A percentile compares a stretch with the other conserved stretches of the same genome.
Evolutionary conservation across 2,329 filamentous ascomycete genomes (phyloP).

Genomic region (Apiospora kogelbergensis): DNA sequence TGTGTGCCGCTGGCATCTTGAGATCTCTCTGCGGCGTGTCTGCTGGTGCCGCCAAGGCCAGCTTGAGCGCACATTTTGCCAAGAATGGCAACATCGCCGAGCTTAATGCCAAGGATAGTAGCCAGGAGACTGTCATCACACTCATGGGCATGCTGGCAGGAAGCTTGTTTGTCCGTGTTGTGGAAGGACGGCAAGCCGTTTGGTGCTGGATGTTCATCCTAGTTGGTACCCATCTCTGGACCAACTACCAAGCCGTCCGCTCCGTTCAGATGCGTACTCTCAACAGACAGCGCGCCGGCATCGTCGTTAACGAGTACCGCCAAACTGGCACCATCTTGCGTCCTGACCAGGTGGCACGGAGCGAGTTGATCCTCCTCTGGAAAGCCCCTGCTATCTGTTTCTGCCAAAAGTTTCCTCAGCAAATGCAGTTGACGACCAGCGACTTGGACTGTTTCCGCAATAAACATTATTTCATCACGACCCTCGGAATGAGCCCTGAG

Average conservation of each 20-base stretch:
- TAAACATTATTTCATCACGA: slow-evolving; percentile 63
- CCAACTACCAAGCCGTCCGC: slow-evolving; percentile 84
- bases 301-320: slow-evolving; percentile 66
- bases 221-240: slow-evolving; percentile 73
- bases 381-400: slow-evolving; percentile 46
- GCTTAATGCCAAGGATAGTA: slow-evolving; percentile 86
- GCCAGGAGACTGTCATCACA: slow-evolving; percentile 91
- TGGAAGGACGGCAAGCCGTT: slow-evolving; percentile 70
- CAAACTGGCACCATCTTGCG: slow-evolving; percentile 52
- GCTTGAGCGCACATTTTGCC: slow-evolving; percentile 89
- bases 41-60: slow-evolving; percentile 86
- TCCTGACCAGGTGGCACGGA: slow-evolving; percentile 64
- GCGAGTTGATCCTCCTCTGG: slow-evolving; percentile 64
- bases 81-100: slow-evolving; percentile 84
- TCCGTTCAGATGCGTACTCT: slow-evolving; percentile 80
- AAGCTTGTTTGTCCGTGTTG: slow-evolving; percentile 74
- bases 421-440: slow-evolving; percentile 21
- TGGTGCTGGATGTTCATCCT: slow-evolving; percentile 72
- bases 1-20: slow-evolving; percentile 51
- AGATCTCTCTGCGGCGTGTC: slow-evolving; percentile 81
- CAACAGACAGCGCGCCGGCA: slow-evolving; percentile 82
- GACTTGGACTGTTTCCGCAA: slow-evolving; percentile 51
- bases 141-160: slow-evolving; percentile 84
- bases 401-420: slow-evolving; percentile 26
- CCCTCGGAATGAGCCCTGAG: slow-evolving; percentile 42